Percentiles rank a stretch among this genome's conserved stretches.
Evolutionary conservation across 208 protist species (phyloP).

Genomic region (Crithidia fasciculata): DNA sequence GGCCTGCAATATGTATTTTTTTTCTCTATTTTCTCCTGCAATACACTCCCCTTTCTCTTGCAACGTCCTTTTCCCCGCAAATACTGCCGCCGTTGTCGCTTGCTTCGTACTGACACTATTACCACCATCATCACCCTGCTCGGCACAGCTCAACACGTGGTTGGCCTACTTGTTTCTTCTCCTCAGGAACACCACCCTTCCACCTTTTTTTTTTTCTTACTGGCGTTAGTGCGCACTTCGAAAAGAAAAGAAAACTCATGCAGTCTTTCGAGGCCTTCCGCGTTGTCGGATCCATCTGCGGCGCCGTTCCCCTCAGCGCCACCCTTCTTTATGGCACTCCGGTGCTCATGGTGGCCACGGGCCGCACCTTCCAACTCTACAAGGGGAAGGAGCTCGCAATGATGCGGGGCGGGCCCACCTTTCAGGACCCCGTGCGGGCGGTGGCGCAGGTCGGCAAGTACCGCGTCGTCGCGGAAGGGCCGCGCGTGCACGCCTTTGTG

Average conservation of each 20-base stretch:
- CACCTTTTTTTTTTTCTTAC: constrained; percentile 5
- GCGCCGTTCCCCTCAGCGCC: constrained; percentile 64
- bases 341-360: constrained; percentile 82
- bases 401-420: constrained; percentile 83
- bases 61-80: background rate
- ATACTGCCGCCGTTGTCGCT: background rate
- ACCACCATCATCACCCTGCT: too few relatives aligned
- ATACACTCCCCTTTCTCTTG: background rate
- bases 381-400: constrained; percentile 83
- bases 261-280: constrained; percentile 82
- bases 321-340: constrained; percentile 82
- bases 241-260: constrained; percentile 33
- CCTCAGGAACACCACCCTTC: background rate
- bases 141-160: too few relatives aligned
- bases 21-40: background rate
- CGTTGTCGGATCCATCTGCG: constrained; percentile 83
- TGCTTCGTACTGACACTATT: too few relatives aligned
- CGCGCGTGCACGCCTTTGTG: constrained; percentile 71
- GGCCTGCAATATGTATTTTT: background rate
- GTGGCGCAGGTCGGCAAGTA: constrained; percentile 87
- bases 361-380: constrained; percentile 84
- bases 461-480: constrained; percentile 77
- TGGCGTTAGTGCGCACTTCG: background rate
- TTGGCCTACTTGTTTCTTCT: background rate
- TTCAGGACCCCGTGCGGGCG: constrained; percentile 51